A percentile compares a stretch with the other conserved stretches of the same genome.
Evolutionary conservation across 129 eudicot species (phyloP).

Genomic region (Helichrysum umbraculigerum): DNA sequence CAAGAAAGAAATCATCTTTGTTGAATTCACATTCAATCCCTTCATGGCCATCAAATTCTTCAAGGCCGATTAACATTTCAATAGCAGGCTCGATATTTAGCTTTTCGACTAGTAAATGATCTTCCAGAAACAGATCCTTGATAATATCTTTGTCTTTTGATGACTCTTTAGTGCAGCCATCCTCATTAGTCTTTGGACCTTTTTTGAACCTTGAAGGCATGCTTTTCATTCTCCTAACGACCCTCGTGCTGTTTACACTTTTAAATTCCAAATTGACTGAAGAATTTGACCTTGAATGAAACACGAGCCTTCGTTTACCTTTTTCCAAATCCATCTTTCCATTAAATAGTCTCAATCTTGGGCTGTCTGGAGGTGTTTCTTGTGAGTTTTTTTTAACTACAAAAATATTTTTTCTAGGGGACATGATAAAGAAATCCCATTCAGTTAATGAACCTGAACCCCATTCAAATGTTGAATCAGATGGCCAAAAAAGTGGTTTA

Average conservation of each 20-base stretch:
- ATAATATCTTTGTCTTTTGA: not conserved
- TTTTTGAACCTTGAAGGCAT: constrained; percentile 9
- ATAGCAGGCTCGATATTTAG: not conserved
- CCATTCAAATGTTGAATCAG: constrained; percentile 35
- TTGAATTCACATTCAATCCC: constrained; percentile 4
- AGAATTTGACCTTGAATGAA: constrained; percentile 6
- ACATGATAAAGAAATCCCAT: constrained; percentile 48
- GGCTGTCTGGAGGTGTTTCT: constrained; percentile 15
- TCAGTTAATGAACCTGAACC: constrained; percentile 25
- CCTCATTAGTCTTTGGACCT: not conserved
- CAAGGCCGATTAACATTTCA: not conserved
- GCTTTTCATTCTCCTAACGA: constrained; percentile 1
- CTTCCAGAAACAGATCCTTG: not conserved
- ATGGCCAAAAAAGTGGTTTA: constrained; percentile 61
- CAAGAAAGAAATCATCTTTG: constrained; percentile 11
- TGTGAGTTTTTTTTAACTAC: not conserved
- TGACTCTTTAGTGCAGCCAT: not conserved
- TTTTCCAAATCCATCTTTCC: constrained; percentile 4
- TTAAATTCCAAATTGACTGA: not conserved
- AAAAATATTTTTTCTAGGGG: constrained; percentile 43
- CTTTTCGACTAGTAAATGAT: not conserved
- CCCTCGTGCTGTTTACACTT: not conserved
- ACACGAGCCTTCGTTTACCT: not conserved
- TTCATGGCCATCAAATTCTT: constrained; percentile 7
- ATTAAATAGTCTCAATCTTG: not conserved